Conservation (phyloP, 2,329 filamentous ascomycete genomes). For the Coniochaeta sp. region DNA sequence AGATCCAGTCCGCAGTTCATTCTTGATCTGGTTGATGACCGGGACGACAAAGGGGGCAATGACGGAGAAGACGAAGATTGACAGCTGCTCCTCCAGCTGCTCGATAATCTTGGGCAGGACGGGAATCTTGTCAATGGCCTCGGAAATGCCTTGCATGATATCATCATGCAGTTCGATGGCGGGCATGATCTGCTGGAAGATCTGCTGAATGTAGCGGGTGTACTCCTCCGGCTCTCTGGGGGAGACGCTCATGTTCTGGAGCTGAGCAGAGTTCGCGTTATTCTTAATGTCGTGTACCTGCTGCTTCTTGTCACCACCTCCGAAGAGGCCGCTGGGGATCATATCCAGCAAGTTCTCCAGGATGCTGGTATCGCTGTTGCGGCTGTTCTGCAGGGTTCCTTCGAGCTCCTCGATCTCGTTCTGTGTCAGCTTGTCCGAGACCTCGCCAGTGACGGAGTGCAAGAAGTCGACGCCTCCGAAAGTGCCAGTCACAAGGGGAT, state of each 20-base stretch:
- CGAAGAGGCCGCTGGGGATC: constrained; percentile 74
- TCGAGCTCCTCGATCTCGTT: constrained; percentile 86
- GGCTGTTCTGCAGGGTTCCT: constrained; percentile 63
- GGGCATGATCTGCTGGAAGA: constrained; percentile 76
- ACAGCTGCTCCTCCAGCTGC: constrained; percentile 80
- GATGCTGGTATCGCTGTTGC: constrained; percentile 60
- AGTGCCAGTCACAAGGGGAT: constrained; percentile 80
- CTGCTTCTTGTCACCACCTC: constrained; percentile 62
- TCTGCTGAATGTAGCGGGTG: constrained; percentile 64
- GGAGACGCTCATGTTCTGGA: constrained; percentile 65
- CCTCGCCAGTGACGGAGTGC: constrained; percentile 72
- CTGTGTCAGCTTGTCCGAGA: constrained; percentile 84
- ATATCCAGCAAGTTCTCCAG: constrained; percentile 74
- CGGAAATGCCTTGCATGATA: constrained; percentile 69
- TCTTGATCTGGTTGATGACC: constrained; percentile 79
- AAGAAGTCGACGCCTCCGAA: constrained; percentile 94
- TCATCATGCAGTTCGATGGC: constrained; percentile 88
- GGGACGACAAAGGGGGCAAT: constrained; percentile 84
- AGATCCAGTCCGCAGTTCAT: constrained; percentile 77
- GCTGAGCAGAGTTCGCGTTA: constrained; percentile 66
- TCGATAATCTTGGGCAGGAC: constrained; percentile 79
- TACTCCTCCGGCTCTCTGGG: constrained; percentile 80
- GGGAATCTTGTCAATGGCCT: constrained; percentile 78
- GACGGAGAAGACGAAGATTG: constrained; percentile 83
- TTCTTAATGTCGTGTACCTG: constrained; percentile 74